Evolutionary conservation across 176 grass and related monocot genomes (phyloP).

Genomic region (Hsuehochloa calcarea): DNA sequence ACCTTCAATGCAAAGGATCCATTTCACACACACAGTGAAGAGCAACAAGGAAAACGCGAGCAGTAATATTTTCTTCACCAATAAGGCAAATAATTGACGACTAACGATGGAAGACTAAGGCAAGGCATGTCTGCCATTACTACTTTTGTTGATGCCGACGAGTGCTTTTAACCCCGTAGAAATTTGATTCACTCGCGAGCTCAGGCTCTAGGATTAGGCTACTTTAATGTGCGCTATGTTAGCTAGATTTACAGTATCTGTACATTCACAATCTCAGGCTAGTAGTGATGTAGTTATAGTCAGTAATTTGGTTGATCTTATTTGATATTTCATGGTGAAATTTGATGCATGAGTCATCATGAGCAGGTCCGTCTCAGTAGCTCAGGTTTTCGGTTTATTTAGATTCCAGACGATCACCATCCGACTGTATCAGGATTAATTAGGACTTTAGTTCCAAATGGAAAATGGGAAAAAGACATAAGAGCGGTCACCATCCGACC

Average conservation of each 20-base stretch:
- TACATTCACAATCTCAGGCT: background rate
- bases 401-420: background rate
- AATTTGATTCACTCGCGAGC: background rate
- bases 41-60: background rate
- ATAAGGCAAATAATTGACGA: background rate
- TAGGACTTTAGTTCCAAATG: background rate
- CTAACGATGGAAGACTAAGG: background rate
- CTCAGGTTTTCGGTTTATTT: background rate
- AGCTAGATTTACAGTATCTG: background rate
- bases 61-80: background rate
- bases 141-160: background rate
- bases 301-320: background rate
- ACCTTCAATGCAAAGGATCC: no score
- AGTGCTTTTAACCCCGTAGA: background rate
- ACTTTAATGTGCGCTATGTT: background rate
- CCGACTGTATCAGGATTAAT: background rate
- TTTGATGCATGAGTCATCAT: background rate
- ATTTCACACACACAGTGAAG: background rate
- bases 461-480: no score
- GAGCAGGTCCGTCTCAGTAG: background rate
- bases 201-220: background rate
- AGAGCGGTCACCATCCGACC: no score
- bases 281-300: background rate
- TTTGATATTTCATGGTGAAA: background rate
- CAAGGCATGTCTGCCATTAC: background rate